Base-by-base conservation (phyloP, 177 flowering plant genomes). In the Vitis hybrid region DNA sequence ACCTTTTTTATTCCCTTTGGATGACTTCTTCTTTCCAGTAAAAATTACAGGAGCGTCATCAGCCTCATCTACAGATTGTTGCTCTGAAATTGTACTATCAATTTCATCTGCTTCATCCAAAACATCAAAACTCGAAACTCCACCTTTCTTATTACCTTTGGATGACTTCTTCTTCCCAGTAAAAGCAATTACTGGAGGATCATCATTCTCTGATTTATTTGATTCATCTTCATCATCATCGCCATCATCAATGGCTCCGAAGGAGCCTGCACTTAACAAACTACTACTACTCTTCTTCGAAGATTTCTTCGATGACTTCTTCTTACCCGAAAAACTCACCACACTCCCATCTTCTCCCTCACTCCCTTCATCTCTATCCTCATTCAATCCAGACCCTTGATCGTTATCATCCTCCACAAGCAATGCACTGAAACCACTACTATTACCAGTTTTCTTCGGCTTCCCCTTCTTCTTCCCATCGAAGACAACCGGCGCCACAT, bases 391-490 rank as follows among this genome's bases (percentile, higher is more conserved):
- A 34, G 70, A 60, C 3, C 64, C 61, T 18, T 67, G 76, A 64
- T 60, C 80, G 10, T 62, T 73, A 64, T 71, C 82, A 34, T 73
- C 85, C 17, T 71, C 85, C 5, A 69, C 83, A 11, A 81, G 68
- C 32, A 79, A 72, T 0, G 70, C 14, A 21, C 74, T 75, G 40
- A 80, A 80, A 59, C 55, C 55, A 67, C 66, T 75, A 55, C 40
- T 75, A 50, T 77, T 74, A 4, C 79, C 82, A 75, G 83, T 71
- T 75, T 85, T 91, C 79, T 86, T 88, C 6, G 84, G 72, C 65
- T 84, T 89, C 0, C 88, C 61, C 68, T 92, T 92, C 88, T 93
- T 94, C 78, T 85, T 91, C 56, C 89, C 93, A 8, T 84, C 32
- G 23, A 88, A 74, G 11, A 62, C 73, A 67, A 74, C 69, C 0